A percentile compares a stretch with the other conserved stretches of the same genome.
phyloP scores from a whole-genome alignment of 176 grass and related monocot species.

The Phragmites australis region DNA sequence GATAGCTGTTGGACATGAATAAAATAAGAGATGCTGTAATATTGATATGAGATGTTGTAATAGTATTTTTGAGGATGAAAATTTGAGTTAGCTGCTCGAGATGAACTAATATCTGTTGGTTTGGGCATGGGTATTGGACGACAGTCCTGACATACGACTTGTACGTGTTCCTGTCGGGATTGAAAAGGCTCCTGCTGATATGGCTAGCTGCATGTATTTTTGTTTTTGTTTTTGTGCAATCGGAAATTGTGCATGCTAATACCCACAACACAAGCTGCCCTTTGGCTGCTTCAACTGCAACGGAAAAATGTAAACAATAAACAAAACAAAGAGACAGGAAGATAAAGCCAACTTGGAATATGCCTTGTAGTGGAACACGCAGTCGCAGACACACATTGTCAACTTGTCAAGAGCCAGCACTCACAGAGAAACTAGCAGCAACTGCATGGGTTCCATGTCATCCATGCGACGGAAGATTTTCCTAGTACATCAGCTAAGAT shows the following conservation, averaged over 20 bases:
- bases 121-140: neutral
- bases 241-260: neutral
- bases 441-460: conserved; percentile 39
- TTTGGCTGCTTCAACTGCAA: neutral
- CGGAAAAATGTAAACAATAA: neutral
- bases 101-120: neutral
- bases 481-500: neutral
- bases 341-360: neutral
- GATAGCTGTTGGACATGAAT: no score
- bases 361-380: conserved; percentile 6
- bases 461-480: conserved; percentile 7
- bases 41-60: no score
- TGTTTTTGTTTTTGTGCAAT: neutral
- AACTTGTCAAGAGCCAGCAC: conserved; percentile 15
- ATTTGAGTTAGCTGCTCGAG: no score
- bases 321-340: neutral
- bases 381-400: conserved; percentile 11
- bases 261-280: neutral
- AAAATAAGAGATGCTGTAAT: no score
- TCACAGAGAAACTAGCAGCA: neutral
- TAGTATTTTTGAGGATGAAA: no score
- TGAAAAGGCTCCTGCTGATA: neutral
- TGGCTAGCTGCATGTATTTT: neutral
- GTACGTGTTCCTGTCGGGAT: neutral
- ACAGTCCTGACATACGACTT: neutral